Base-by-base conservation (phyloP, 1,284 basidiomycete species). In the Irpex sp. region DNA sequence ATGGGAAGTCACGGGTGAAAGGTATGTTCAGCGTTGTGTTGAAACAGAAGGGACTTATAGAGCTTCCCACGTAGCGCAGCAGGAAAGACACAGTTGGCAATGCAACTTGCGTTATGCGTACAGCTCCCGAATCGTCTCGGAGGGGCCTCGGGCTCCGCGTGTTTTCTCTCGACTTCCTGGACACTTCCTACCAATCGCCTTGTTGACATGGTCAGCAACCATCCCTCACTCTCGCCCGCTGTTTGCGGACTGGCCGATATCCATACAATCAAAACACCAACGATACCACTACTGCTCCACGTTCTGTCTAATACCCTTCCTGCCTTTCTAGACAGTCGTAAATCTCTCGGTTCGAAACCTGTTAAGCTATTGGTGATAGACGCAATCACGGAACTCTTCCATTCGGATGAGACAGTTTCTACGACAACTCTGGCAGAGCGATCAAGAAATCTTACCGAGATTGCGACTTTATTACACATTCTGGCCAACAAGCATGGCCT, bases 1-100 rank as follows among this genome's bases (percentile, higher is more conserved):
- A 13, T 95, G 91, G 84, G 94, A 96, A 71, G 76, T 96, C 47
- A 85, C 83, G 11, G 94, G 94, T n/a, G 92, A 96, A 79, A 93
- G 93, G 93, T 93, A 74, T 62, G 77, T 48, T 26, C 58, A 37
- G 15, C 19, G 11, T 56, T 58, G 21, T 9, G 21, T 6, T 6
- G n/a, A 9, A 5, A 48, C 21, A 44, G 37, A 19, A 15, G 2
- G 36, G 9, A 17, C 21, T 49, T 47, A 31, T 52, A 26, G 11
- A 19, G 19, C 31, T 17, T 34, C 13, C 15, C 21, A 34, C 34
- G n/a, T 48, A 96, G 94, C 73, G 88, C 92, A 26, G 86, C 93
- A 26, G 94, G 94, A 37, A 97, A 97, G 76, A 94, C 92, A 1
- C 93, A 96, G 69, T 76, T 96, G 3, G 90, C 90, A 1, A 79